Evolutionary conservation across 176 grass and related monocot species (phyloP), one percentile per base, ranked within the genome.

Genomic region (Eleusine coracana): DNA sequence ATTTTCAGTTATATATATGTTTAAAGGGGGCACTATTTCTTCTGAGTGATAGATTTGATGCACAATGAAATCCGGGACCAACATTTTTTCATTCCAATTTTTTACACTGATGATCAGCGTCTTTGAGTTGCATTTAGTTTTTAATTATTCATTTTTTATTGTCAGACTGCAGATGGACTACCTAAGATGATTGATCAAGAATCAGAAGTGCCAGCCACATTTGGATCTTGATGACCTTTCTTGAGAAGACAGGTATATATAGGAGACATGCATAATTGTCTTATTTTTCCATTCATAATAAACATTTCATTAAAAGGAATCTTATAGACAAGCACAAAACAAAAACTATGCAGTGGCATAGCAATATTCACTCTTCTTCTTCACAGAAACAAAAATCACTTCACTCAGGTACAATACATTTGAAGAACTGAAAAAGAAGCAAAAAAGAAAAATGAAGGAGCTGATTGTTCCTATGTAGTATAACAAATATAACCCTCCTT

Each of bases 311-410:
- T 20, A 55, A 70, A 56, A 39, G 29, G 48, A n/a, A 80, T n/a
- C 21, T 75, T 9, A 68, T 71, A 86, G 46, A 82, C 61, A 60
- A 39, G 38, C 71, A 82, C 31, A 74, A 68, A 54, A 86, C 66
- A 51, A 81, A 80, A 70, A 49, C 79, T 82, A 90, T 74, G 79
- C 83, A 83, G 83, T 83, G 74, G 88, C 84, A 87, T 83, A 79
- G 80, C 75, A 79, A 70, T 42, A 81, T 56, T 68, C 84, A 79
- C 66, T 81, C 62, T 42, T 8, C 25, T 74, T 78, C 61, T 51
- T 51, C 74, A 83, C 14, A 50, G 14, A 16, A 73, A 38, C 13
- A 39, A 15, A 70, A 50, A 84, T 69, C 11, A 8, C 65, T 71
- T 41, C 78, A 77, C 59, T 40, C 16, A 80, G 23, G 67, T 54